Base-by-base conservation (phyloP, 2,329 filamentous ascomycete species). In the Fusarium sp. region DNA sequence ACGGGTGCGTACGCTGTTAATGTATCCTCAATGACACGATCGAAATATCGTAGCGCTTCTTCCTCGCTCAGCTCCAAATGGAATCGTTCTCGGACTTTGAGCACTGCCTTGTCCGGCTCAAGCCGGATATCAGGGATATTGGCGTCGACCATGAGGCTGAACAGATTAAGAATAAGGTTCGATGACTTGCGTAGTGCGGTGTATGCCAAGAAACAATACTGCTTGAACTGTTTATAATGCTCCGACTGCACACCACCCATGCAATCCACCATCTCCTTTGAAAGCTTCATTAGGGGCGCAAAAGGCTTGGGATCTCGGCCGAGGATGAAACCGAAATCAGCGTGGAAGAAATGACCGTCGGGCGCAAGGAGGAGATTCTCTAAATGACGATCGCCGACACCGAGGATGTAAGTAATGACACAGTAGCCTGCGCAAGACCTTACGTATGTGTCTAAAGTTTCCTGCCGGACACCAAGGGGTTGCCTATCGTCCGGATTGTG, bases 271-370 rank as follows among this genome's bases (percentile, higher is more conserved):
- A 99, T 99, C 78, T 99, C 95, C 74, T 95, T 95, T 77, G 92
- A 95, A 11, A 99, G 89, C 80, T 99, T 99, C 91, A 99, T 97
- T 55, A 95, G 90, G 0, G 96, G 96, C 0, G 96, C 95, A 77
- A 99, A 98, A 0, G 96, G 96, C 78, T 99, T 99, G 0, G 96
- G 96, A 74, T 99, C 96, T 43, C 96, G 92, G 20, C 96, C 96
- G 2, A 99, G 91, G 68, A 99, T 99, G 81, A 97, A 99, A 44
- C 97, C 96, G 76, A 99, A 99, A 80, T 99, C 96, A 30, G 95
- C 95, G 79, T 99, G 96, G 87, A 99, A 98, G 84, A 99, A 99
- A 80, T 97, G 94, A 0, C 90, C 96, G 73, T 95, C 92, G 1
- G 96, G 95, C 0, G 94, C 89, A 8, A 99, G 89, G 27, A 99